Base-by-base conservation (phyloP, 805 yeast species). In the Candida suzukii region DNA sequence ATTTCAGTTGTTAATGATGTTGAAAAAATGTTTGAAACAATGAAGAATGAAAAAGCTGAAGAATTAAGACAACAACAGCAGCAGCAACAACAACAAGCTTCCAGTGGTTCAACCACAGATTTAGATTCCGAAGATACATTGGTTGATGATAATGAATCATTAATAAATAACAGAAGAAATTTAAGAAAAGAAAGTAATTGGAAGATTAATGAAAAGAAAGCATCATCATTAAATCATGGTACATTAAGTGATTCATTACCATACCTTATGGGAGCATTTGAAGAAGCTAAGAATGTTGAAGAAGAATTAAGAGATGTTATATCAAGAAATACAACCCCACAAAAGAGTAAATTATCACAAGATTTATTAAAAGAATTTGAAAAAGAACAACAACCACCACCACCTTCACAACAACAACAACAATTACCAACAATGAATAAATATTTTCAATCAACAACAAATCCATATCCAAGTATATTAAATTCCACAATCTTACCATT, bases 1-100 rank as follows among this genome's bases (percentile, higher is more conserved):
- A 66, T 82, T 41, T 76, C 78, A 0, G 80, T 80, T 25, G 76
- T 83, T 24, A 70, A 71, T 44, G 88, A 82, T 48, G 80, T 83
- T 60, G 88, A 82, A 52, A 73, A 78, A 48, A 83, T 83, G 88
- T 82, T 79, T 56, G 81, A 78, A 36, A 71, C 77, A 0, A 68
- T 74, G 60, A 63, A 71, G 40, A 26, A 41, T 12, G 51, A 47
- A 25, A 45, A 50, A 24, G n/a, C 40, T 21, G 43, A 43, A 27
- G 35, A 35, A 18, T 37, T 37, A 19, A 48, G 42, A 38, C 39
- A 34, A 40, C 40, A 44, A 45, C 40, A 26, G 29, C 41, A 43
- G 21, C 35, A 37, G 17, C 35, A 38, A 17, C 48, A 43, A 37
- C 39, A 34, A 41, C 40, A 44, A 44, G 40, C 8, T 4, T 11